These are phyloP conservation scores for Clonostachys byssicola DNA, from an alignment of 2,329 filamentous ascomycete genomes.

Conservation along the genomic window DNA sequence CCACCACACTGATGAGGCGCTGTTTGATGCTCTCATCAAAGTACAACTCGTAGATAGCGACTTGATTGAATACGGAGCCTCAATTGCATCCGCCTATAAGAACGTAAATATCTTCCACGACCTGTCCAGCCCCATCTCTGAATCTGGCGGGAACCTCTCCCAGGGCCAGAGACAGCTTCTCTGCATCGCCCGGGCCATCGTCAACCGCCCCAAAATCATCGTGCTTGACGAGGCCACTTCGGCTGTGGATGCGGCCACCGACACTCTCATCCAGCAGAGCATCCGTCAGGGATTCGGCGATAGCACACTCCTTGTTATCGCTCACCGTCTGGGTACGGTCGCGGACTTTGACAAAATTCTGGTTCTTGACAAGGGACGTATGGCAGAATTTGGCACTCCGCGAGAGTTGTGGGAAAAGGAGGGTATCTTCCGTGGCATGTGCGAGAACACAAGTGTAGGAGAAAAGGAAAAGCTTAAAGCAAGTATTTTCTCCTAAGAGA, in stretches of 20 bases:
- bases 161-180: conserved; percentile 68
- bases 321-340: conserved; percentile 65
- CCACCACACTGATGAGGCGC: conserved; percentile 57
- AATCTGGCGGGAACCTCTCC: conserved; percentile 61
- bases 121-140: conserved; percentile 45
- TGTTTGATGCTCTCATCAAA: conserved; percentile 58
- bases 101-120: neutral
- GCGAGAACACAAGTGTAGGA: neutral
- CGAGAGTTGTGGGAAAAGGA: conserved; percentile 44
- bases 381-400: conserved; percentile 59
- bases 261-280: conserved; percentile 61
- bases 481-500: neutral
- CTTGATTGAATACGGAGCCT: neutral
- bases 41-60: conserved; percentile 39
- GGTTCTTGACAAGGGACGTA: conserved; percentile 58
- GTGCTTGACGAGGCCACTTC: conserved; percentile 61
- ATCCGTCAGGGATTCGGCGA: conserved; percentile 63
- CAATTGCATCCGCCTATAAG: neutral
- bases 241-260: conserved; percentile 66
- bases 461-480: neutral
- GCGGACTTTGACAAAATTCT: conserved; percentile 66
- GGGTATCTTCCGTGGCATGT: conserved; percentile 49
- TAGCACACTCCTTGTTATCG: conserved; percentile 63
- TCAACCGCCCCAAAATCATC: conserved; percentile 4
- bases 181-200: conserved; percentile 57